A percentile compares a stretch with the other conserved stretches of the same genome.
phyloP scores from a whole-genome alignment of 2,329 filamentous ascomycete species.

The Penicillium capsulatum region DNA sequence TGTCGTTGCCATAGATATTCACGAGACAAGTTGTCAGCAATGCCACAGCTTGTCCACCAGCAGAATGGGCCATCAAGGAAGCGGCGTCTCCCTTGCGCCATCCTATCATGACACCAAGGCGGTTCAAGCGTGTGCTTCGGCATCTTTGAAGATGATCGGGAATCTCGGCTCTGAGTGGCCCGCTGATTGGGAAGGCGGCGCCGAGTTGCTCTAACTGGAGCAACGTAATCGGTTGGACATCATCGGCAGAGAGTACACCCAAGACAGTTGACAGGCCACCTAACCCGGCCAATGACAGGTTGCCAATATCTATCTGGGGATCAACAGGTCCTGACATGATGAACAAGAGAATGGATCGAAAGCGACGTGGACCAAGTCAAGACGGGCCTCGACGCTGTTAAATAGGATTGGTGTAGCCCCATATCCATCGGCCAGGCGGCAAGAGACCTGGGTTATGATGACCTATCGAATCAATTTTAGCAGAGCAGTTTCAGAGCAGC shows the following conservation, averaged over 20 bases:
- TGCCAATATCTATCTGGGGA: neutral
- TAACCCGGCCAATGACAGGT: neutral
- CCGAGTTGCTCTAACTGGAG: slow-evolving; percentile 16
- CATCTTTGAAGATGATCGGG: slow-evolving; percentile 13
- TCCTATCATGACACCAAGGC: slow-evolving; percentile 12
- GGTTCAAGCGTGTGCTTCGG: slow-evolving; percentile 2
- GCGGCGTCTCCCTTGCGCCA: slow-evolving; percentile 14
- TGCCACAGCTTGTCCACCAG: slow-evolving; percentile 5
- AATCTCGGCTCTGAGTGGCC: slow-evolving; percentile 7
- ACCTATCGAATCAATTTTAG: neutral
- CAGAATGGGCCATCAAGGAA: slow-evolving; percentile 9
- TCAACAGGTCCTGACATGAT: neutral
- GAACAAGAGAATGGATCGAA: neutral
- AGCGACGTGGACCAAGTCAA: neutral
- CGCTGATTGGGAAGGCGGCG: slow-evolving; percentile 10
- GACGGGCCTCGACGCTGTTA: no score
- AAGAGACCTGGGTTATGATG: no score
- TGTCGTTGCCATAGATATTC: slow-evolving; percentile 1
- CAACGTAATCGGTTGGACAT: slow-evolving; percentile 12
- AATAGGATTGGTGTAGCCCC: no score
- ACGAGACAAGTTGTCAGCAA: slow-evolving; percentile 2
- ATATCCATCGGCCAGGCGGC: no score
- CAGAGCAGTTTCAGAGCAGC: neutral
- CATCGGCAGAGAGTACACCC: slow-evolving; percentile 12
- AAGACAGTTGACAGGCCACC: slow-evolving; percentile 3